Base-by-base conservation (phyloP, 768 basidiomycete species). In the Fistulinella prunicolor region DNA sequence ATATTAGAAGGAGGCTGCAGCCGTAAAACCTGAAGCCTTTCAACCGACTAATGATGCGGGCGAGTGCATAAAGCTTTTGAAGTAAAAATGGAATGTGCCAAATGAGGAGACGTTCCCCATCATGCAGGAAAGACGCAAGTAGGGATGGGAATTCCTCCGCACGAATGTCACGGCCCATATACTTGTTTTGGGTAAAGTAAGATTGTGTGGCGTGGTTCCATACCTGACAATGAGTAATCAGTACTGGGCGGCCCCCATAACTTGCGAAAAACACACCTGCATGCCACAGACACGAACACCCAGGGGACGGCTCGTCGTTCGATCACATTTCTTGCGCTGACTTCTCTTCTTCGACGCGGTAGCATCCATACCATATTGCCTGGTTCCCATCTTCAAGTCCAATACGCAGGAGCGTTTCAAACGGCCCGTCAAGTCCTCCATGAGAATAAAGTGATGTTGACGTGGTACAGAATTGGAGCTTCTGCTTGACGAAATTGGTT, bases 371-470 rank as follows among this genome's bases (percentile, higher is more conserved):
- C 96, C 96, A 68, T 98, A 97, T 71, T 99, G 96, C 28, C 96
- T 77, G 24, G 94, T 97, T n/a, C 96, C 96, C 96, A 98, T 98
- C 75, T 99, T 99, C 59, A 99, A 74, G 68, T 99, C 96, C 60
- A 98, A 81, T 35, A 99, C 95, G 61, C 96, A 99, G 9, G 96
- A 90, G 42, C 79, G 81, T 68, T 89, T 94, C 61, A 96, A 68
- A 28, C 88, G 75, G 21, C 96, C 96, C 3, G 96, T 99, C 40
- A 99, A 73, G 62, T 99, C 96, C 69, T 99, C 96, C 94, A 99
- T 96, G 57, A 98, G 79, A 59, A 99, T 96, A 63, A 98, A 99
- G 65, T 97, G 89, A 62, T 96, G 94, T 68, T 96, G 94, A 12
- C 95, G 83, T 7, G 92, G 83, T 39, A 86, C 72, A 39, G 75